Evolutionary conservation across 306 rosid genomes (phyloP), one percentile per base, ranked within the genome.

Genomic region (Adenanthera pavonina): DNA sequence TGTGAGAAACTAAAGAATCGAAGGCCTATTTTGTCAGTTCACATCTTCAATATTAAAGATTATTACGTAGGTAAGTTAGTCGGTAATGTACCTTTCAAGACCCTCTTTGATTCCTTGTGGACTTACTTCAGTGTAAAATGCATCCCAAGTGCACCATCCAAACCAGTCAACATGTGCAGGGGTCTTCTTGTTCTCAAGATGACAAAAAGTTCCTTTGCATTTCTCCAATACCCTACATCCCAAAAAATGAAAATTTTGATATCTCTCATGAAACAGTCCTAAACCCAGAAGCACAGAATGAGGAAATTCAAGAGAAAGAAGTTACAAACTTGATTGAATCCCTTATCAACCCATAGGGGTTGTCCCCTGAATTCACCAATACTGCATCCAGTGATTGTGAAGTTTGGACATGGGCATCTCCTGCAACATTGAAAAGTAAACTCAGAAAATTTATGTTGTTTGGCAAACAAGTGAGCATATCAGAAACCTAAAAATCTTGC

Each of bases 131-230:
- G 82, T 47, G 83, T 90, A 92, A 78, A 92, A 92, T 8, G 97
- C 94, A 86, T 90, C 94, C 95, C 97, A 94, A 76, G 94, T 94
- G 85, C 93, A 92, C 97, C 98, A 92, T 76, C 98, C 98, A 86
- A 94, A 94, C 91, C 83, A 90, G 72, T 94, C 91, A 66, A 90
- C 67, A 77, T 87, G 90, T 40, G 85, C 25, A 38, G 98, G 94
- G n/a, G 69, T 70, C 81, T 89, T 86, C 80, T 94, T 94, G 84
- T 77, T 86, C 48, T 91, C 90, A 51, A 87, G 69, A 64, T 85
- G 90, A 57, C 82, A 57, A 75, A 91, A 91, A 64, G 92, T 85
- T 67, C 89, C 86, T 81, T 84, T 90, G 81, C 80, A 86, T 89
- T 89, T 89, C 82, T 84, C 97, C 82, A 91, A 85, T 67, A 90